phyloP scores from a whole-genome alignment of 805 yeast species.

The Nakazawaea anatomiae region DNA sequence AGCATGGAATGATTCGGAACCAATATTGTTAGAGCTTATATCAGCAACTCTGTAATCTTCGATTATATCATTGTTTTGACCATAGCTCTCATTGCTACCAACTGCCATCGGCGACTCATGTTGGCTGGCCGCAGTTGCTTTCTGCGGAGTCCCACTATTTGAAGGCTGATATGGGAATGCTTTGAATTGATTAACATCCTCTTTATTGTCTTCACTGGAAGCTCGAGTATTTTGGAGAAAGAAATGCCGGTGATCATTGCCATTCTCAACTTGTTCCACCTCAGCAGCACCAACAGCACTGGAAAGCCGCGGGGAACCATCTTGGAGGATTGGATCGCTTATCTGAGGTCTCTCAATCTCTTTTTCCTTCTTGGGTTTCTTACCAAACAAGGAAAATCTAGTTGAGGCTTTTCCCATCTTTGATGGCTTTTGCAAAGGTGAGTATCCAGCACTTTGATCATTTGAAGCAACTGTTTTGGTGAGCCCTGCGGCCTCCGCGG shows the following conservation, averaged over 20 bases:
- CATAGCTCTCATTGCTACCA: neutral
- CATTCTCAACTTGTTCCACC: too few species aligned
- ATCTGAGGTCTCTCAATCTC: neutral
- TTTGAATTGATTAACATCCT: neutral
- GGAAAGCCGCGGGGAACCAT: too few species aligned
- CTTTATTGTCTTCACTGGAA: neutral
- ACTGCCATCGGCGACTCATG: neutral
- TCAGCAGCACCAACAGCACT: too few species aligned
- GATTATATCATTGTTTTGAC: neutral
- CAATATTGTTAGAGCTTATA: neutral
- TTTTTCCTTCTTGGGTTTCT: neutral
- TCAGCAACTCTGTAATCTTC: neutral
- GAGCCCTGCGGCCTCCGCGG: constrained; percentile 4
- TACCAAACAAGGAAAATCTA: constrained; percentile 2
- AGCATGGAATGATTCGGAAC: neutral
- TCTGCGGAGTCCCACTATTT: neutral
- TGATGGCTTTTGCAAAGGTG: neutral
- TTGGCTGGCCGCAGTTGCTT: neutral
- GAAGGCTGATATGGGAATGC: neutral
- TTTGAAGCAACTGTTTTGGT: neutral
- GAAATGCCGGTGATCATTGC: too few species aligned
- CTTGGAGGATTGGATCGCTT: neutral
- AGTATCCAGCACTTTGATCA: neutral
- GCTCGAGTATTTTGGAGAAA: neutral
- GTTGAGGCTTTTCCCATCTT: neutral